phyloP scores from a whole-genome alignment of 176 grass and related monocot genomes.

The Bothriochloa decipiens region DNA sequence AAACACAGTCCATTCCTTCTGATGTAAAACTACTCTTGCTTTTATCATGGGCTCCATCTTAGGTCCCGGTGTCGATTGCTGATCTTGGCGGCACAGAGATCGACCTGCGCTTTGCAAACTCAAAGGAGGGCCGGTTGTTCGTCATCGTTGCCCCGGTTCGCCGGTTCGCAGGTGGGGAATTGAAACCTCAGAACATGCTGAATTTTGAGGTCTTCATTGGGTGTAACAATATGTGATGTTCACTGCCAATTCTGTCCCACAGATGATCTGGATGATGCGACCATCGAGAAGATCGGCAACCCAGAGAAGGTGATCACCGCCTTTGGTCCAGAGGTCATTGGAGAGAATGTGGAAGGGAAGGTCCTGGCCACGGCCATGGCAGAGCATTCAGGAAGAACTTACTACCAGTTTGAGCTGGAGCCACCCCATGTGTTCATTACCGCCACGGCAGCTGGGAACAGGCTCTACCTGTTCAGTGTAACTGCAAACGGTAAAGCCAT shows the following conservation, averaged over 20 bases:
- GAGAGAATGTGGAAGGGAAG: slow-evolving; percentile 92
- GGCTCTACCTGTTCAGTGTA: slow-evolving; percentile 91
- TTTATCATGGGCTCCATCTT: not conserved
- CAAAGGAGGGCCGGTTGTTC: slow-evolving; percentile 75
- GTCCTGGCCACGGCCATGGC: slow-evolving; percentile 63
- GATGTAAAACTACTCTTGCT: not conserved
- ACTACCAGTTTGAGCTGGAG: slow-evolving; percentile 93
- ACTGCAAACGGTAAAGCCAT: slow-evolving; percentile 73
- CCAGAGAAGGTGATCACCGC: slow-evolving; percentile 78
- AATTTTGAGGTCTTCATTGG: not conserved
- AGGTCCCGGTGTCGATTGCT: slow-evolving; percentile 96
- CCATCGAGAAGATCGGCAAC: slow-evolving; percentile 71
- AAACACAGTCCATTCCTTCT: not conserved
- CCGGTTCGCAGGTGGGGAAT: slow-evolving; percentile 73
- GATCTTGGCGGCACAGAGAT: slow-evolving; percentile 98
- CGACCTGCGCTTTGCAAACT: slow-evolving; percentile 76
- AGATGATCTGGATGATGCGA: slow-evolving; percentile 59
- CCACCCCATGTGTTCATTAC: slow-evolving; percentile 88
- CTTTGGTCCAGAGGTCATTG: slow-evolving; percentile 89
- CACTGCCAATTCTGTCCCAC: not conserved
- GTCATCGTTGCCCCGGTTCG: slow-evolving; percentile 86
- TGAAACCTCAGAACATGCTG: not conserved
- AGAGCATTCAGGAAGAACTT: slow-evolving; percentile 73
- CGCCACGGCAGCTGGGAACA: slow-evolving; percentile 90
- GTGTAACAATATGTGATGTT: not conserved